Conservation (phyloP, 1,284 basidiomycete species). For the Moniliella sp. region DNA sequence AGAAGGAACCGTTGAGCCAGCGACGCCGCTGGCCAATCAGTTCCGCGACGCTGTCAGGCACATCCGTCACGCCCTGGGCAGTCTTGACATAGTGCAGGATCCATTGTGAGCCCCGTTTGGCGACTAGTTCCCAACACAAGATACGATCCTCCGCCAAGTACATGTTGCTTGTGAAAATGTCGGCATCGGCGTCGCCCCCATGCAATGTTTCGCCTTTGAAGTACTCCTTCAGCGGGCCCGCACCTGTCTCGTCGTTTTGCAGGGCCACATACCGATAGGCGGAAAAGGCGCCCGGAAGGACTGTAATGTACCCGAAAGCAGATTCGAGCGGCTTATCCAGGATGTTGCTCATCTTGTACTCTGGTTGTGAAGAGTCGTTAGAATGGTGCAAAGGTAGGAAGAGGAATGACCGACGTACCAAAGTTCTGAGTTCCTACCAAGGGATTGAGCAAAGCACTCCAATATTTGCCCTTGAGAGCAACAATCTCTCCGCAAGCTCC, state of each 20-base stretch:
- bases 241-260: conserved; percentile 46
- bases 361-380: too few relatives aligned
- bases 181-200: conserved; percentile 9
- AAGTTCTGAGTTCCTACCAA: conserved; percentile 41
- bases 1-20: conserved; percentile 70
- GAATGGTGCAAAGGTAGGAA: too few relatives aligned
- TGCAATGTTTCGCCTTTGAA: conserved; percentile 51
- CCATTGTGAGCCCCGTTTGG: conserved; percentile 41
- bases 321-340: conserved; percentile 83
- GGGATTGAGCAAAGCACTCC: conserved; percentile 55
- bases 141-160: conserved; percentile 75
- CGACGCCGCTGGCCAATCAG: conserved; percentile 52
- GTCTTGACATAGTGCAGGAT: conserved; percentile 66
- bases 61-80: conserved; percentile 73
- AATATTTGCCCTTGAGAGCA: conserved; percentile 58
- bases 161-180: conserved; percentile 59
- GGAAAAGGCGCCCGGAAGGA: conserved; percentile 63
- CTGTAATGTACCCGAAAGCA: conserved; percentile 74
- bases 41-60: conserved; percentile 55
- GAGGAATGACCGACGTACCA: too few relatives aligned
- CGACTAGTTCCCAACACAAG: conserved; percentile 72
- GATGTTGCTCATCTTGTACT: conserved; percentile 72
- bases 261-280: conserved; percentile 63
- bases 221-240: conserved; percentile 57
- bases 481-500: conserved; percentile 90